These are phyloP conservation scores for Apiotrichum gracile DNA, from an alignment of 1,284 basidiomycete species.

Conservation along the genomic window DNA sequence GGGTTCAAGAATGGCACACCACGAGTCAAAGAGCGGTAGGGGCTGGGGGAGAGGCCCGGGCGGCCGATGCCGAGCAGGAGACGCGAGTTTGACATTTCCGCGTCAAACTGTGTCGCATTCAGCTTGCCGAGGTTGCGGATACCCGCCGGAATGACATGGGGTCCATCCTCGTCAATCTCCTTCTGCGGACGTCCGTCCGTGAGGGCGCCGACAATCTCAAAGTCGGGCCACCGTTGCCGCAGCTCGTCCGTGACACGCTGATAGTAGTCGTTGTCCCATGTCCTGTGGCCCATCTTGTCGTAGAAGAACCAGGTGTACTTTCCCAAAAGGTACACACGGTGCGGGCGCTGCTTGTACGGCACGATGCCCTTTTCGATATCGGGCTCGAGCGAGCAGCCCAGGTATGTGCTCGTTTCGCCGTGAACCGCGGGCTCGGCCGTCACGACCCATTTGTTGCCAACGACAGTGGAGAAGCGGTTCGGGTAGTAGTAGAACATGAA, in stretches of 20 bases:
- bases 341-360: constrained; percentile 10
- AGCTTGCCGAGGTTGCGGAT: constrained; percentile 19
- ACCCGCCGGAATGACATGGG: constrained; percentile 11
- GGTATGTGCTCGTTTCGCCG: constrained; percentile 6
- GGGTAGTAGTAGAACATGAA: constrained; percentile 24
- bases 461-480: constrained; percentile 7
- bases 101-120: constrained; percentile 7
- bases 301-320: constrained; percentile 23
- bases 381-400: constrained; percentile 12
- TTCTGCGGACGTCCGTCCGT: constrained; percentile 10
- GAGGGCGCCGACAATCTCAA: constrained; percentile 17
- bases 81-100: constrained; percentile 2
- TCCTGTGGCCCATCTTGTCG: constrained; percentile 5
- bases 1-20: constrained; percentile 3
- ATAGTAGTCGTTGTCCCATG: constrained; percentile 6
- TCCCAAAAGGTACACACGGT: constrained; percentile 21
- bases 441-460: constrained; percentile 19
- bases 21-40: constrained; percentile 13
- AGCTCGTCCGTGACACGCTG: constrained; percentile 10
- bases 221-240: constrained; percentile 11
- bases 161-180: neutral
- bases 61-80: constrained; percentile 22
- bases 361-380: neutral
- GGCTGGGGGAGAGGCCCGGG: constrained; percentile 17
- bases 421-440: constrained; percentile 3